Evolutionary conservation across 768 basidiomycete species (phyloP), one percentile per base, ranked within the genome.

Genomic region (Pleurotus eryngii): DNA sequence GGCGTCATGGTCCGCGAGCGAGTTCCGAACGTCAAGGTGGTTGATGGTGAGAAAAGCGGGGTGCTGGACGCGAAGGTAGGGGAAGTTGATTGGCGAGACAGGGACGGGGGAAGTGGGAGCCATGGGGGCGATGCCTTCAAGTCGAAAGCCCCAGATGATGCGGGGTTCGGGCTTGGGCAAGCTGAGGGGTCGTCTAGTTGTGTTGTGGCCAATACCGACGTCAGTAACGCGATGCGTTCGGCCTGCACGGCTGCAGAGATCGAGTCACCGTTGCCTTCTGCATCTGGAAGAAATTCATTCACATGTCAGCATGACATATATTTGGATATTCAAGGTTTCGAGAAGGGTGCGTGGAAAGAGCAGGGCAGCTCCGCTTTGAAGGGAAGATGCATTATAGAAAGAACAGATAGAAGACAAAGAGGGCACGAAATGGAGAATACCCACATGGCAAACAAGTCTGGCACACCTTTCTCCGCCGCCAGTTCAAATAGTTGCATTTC

Each of bases 401-500:
- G 4, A n/a, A 18, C 15, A 47, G 48, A 48, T 27, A 55, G 53
- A 40, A 49, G 42, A 8, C 30, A 45, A 37, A 49, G 50, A 46
- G 38, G 27, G 46, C 40, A 22, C 51, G 55, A 57, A 59, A 58
- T 42, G 20, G 17, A 57, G 58, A 58, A 55, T 58, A 80, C 86
- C 61, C 64, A 90, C 89, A 92, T 48, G 91, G 90, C 59, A 84
- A 82, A 71, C 91, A 93, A 8, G 89, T 92, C 77, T 93, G 91
- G 73, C 91, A 94, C 58, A 94, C 92, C 71, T 93, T 93, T 56
- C 91, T 76, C 57, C 91, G 74, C 61, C 91, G 79, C 91, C 91
- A 94, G 68, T 94, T 94, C 62, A 92, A 71, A 72, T 94, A 93
- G 65, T 89, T 88, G 70, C 92, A 94, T 67, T 88, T 90, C 61